Percentiles rank a stretch among this genome's conserved stretches.
Conservation (phyloP, 495 filamentous ascomycete species). For the Venustampulla echinocandica region DNA sequence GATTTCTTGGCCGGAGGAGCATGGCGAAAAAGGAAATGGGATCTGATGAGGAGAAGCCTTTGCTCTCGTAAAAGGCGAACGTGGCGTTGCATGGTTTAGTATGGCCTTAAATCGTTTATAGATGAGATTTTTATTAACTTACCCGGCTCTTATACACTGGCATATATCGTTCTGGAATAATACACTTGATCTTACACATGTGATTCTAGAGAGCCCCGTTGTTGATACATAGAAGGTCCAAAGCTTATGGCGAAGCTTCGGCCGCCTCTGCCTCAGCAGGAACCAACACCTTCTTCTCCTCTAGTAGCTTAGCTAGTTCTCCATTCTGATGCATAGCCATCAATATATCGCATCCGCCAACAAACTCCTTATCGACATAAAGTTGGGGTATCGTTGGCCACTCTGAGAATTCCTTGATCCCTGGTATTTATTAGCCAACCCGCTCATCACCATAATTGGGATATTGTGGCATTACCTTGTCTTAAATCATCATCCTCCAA, state of each 20-base stretch:
- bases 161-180: neutral
- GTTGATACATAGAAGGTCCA: conserved; percentile 11
- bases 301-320: conserved; percentile 80
- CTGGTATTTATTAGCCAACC: conserved; percentile 33
- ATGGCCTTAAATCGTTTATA: neutral
- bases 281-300: conserved; percentile 78
- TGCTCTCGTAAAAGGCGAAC: too few species aligned
- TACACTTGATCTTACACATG: neutral
- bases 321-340: conserved; percentile 97
- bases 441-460: neutral
- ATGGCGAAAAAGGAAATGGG: too few species aligned
- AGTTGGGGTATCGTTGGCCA: conserved; percentile 98
- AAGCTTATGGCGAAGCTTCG: neutral
- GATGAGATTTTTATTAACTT: neutral
- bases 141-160: neutral
- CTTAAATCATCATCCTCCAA: conserved; percentile 82
- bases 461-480: conserved; percentile 46
- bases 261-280: conserved; percentile 27
- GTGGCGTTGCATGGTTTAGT: neutral
- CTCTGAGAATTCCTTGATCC: conserved; percentile 96
- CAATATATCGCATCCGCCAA: conserved; percentile 94
- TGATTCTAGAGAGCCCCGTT: neutral
- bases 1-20: too few species aligned
- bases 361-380: conserved; percentile 89
- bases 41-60: neutral